Conservation (phyloP, 805 yeast genomes). For the Metschnikowia sp. region DNA sequence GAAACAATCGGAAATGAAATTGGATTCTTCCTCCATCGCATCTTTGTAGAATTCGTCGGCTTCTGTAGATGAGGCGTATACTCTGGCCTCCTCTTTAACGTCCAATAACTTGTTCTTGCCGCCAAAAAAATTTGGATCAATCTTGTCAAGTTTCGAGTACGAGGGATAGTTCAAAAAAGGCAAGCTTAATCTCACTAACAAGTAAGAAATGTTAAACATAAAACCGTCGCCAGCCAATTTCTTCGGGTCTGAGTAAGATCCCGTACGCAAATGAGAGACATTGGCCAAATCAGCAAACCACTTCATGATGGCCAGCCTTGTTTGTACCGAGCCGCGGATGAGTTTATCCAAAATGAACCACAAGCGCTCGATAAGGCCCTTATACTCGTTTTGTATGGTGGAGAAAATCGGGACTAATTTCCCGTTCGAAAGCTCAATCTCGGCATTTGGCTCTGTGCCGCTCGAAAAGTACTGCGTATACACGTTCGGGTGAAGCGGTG, state of each 20-base stretch:
- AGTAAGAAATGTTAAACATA: conserved; percentile 69
- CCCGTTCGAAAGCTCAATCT: conserved; percentile 40
- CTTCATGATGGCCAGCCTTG: conserved; percentile 61
- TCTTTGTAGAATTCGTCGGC: conserved; percentile 54
- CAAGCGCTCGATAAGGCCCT: conserved; percentile 55
- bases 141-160: conserved; percentile 68
- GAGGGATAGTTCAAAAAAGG: conserved; percentile 73
- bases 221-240: conserved; percentile 75
- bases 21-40: conserved; percentile 42
- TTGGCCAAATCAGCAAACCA: conserved; percentile 77
- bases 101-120: conserved; percentile 52
- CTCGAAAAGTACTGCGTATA: conserved; percentile 45
- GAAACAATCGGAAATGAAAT: conserved; percentile 91
- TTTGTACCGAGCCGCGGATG: conserved; percentile 64
- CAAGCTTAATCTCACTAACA: conserved; percentile 68
- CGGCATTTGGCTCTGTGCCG: conserved; percentile 19
- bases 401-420: conserved; percentile 46
- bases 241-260: conserved; percentile 70
- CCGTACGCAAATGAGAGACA: conserved; percentile 80
- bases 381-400: conserved; percentile 57
- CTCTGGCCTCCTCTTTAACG: conserved; percentile 75
- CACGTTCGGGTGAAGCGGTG: conserved; percentile 62
- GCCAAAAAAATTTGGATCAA: conserved; percentile 67
- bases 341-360: conserved; percentile 70
- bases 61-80: conserved; percentile 71